A percentile compares a stretch with the other conserved stretches of the same genome.
These are phyloP conservation scores for Byssothecium circinans DNA, from an alignment of 2,329 filamentous ascomycete species.

Conservation along the genomic window DNA sequence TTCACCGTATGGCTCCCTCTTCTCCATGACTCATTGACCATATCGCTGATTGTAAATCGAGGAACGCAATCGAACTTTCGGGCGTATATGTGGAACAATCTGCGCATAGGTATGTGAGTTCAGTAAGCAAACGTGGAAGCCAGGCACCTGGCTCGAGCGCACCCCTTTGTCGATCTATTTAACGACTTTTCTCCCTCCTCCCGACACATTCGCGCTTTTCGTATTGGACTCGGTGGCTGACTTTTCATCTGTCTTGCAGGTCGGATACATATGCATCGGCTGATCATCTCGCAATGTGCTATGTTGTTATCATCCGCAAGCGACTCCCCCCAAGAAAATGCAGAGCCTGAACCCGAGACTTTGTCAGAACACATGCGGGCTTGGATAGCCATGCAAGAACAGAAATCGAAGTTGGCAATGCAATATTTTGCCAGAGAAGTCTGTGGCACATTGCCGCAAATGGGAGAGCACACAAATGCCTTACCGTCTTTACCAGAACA, in stretches of 20 bases:
- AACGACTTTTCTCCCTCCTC: no score
- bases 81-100: neutral
- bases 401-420: conserved; percentile 15
- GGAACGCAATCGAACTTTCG: neutral
- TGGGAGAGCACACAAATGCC: conserved; percentile 20
- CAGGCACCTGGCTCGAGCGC: neutral
- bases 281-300: neutral
- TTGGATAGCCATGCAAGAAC: conserved; percentile 5
- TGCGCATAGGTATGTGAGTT: neutral
- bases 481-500: conserved; percentile 1
- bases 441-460: conserved; percentile 27
- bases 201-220: conserved; percentile 3
- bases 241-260: neutral
- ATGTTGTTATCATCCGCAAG: neutral
- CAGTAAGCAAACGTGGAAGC: no score
- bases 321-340: neutral
- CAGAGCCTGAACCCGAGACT: conserved; percentile 13
- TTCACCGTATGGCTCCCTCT: neutral
- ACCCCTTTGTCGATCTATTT: neutral
- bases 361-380: neutral
- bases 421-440: conserved; percentile 22
- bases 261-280: neutral
- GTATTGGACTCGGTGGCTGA: conserved; percentile 25
- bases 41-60: no score
- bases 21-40: no score